Percentiles rank a stretch among this genome's conserved stretches.
These are phyloP conservation scores for Sporodiniella umbellata DNA, from an alignment of 371 early-diverging fungal genomes.

Conservation along the genomic window DNA sequence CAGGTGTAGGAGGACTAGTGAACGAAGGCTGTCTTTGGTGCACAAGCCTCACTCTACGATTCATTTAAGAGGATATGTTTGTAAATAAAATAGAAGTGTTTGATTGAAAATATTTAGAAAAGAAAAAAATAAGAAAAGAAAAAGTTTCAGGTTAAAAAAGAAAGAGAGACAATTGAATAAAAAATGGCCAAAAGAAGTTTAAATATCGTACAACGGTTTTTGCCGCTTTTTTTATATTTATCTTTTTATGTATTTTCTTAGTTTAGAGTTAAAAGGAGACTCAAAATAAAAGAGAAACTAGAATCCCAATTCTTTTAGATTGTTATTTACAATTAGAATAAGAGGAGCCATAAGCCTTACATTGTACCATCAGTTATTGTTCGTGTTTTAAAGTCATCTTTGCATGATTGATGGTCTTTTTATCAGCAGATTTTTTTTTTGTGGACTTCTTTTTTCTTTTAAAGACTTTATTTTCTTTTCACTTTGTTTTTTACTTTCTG, in stretches of 20 bases:
- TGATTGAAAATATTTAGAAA: too few species aligned
- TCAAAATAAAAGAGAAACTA: too few species aligned
- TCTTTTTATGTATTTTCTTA: background rate
- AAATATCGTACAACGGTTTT: background rate
- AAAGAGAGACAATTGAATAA: background rate
- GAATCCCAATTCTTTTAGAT: too few species aligned
- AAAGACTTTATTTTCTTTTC: background rate
- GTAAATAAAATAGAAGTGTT: conserved; percentile 1
- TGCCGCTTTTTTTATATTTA: background rate
- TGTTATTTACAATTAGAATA: too few species aligned
- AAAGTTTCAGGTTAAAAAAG: background rate
- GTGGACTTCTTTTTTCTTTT: background rate
- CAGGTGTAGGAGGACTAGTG: conserved; percentile 11
- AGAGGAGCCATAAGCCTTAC: too few species aligned
- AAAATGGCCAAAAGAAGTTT: background rate
- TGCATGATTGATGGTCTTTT: background rate
- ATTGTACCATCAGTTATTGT: too few species aligned
- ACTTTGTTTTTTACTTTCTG: too few species aligned
- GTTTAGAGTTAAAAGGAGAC: background rate
- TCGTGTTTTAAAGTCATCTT: too few species aligned
- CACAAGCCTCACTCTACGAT: background rate
- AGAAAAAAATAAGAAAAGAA: background rate
- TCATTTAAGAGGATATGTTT: conserved; percentile 1
- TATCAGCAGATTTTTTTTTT: background rate
- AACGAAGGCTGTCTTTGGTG: conserved; percentile 15